Evolutionary conservation across 768 basidiomycete species (phyloP).

Genomic region (Trametes sanguinea): DNA sequence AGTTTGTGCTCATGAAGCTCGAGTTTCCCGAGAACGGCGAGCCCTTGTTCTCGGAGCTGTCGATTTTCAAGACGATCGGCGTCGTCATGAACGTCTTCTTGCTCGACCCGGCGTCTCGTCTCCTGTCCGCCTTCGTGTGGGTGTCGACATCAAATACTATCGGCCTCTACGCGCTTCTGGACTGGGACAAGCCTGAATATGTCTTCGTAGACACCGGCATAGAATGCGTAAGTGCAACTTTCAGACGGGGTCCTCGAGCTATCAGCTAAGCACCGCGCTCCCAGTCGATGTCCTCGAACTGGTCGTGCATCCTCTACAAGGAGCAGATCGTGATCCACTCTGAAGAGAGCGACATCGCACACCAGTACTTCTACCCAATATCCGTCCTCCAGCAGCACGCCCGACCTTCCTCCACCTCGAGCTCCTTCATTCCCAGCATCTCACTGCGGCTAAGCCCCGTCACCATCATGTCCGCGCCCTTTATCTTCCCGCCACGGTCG

Average conservation of each 20-base stretch:
- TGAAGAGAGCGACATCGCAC: slow-evolving; percentile 65
- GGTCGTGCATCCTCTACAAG: slow-evolving; percentile 74
- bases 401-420: slow-evolving; percentile 22
- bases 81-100: slow-evolving; percentile 80
- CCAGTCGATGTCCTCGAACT: slow-evolving; percentile 68
- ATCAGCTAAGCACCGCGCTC: not conserved
- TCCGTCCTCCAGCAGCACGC: slow-evolving; percentile 35
- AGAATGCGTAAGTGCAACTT: slow-evolving; percentile 58
- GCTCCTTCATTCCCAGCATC: slow-evolving; percentile 26
- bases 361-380: slow-evolving; percentile 69
- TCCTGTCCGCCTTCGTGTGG: slow-evolving; percentile 74
- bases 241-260: not conserved
- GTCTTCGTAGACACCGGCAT: slow-evolving; percentile 76
- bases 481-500: slow-evolving; percentile 27
- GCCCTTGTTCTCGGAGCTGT: slow-evolving; percentile 60
- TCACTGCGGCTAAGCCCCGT: slow-evolving; percentile 27
- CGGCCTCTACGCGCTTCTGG: slow-evolving; percentile 63
- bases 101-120: slow-evolving; percentile 59
- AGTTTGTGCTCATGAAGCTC: slow-evolving; percentile 70
- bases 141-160: slow-evolving; percentile 53
- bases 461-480: slow-evolving; percentile 24
- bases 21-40: slow-evolving; percentile 48
- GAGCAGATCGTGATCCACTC: slow-evolving; percentile 72
- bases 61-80: slow-evolving; percentile 63
- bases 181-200: slow-evolving; percentile 67